Percentiles rank a stretch among this genome's conserved stretches.
phyloP scores from a whole-genome alignment of 768 basidiomycete genomes.

The Chlorophyllum brunneum region DNA sequence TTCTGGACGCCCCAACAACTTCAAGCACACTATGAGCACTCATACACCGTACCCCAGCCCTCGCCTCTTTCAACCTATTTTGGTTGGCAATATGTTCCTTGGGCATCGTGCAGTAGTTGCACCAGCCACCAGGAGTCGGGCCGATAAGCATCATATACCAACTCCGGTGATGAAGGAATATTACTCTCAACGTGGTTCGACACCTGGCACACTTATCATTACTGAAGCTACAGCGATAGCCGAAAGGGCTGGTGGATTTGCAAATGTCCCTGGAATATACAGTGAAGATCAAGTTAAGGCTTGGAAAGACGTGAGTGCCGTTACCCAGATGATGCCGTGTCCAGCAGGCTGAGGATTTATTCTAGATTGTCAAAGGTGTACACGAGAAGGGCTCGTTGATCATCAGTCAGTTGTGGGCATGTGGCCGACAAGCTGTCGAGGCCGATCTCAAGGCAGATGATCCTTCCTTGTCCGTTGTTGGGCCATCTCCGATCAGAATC shows the following conservation, averaged over 20 bases:
- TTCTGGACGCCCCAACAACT: too few species aligned
- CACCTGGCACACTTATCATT: constrained; percentile 52
- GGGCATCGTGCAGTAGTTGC: constrained; percentile 51
- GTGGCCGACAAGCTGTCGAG: constrained; percentile 37
- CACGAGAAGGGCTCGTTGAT: constrained; percentile 35
- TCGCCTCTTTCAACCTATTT: constrained; percentile 44
- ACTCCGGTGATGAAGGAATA: constrained; percentile 35
- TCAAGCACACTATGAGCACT: too few species aligned
- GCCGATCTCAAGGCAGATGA: not conserved
- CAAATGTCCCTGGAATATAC: constrained; percentile 60
- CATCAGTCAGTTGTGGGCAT: constrained; percentile 53
- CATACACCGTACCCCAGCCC: too few species aligned
- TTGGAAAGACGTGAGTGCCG: constrained; percentile 50
- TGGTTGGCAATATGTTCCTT: constrained; percentile 37
- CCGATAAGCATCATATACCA: constrained; percentile 32
- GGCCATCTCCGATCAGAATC: constrained; percentile 24
- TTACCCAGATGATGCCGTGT: too few species aligned
- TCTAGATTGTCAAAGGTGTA: constrained; percentile 46
- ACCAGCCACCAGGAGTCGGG: constrained; percentile 47
- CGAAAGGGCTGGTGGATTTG: constrained; percentile 42
- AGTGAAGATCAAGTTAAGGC: constrained; percentile 50
- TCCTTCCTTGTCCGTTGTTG: constrained; percentile 18
- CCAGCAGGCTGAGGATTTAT: too few species aligned
- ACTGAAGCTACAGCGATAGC: constrained; percentile 56
- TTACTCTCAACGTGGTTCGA: constrained; percentile 43